Evolutionary conservation across 2,329 filamentous ascomycete genomes (phyloP).

Genomic region (Plenodomus tracheiphilus): DNA sequence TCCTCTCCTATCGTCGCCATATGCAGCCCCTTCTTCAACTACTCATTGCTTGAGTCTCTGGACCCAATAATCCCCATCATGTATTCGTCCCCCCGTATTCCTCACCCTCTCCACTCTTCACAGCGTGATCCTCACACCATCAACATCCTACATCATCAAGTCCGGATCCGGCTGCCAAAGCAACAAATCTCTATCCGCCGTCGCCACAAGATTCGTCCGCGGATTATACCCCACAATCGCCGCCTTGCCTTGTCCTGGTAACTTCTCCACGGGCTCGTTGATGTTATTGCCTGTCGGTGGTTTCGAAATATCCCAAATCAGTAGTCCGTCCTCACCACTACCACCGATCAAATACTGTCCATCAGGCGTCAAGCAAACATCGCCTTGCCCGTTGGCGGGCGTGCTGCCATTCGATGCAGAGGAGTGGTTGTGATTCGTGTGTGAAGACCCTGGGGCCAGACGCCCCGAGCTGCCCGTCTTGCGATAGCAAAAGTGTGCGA

Average conservation of each 20-base stretch:
- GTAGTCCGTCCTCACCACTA: conserved; percentile 68
- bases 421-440: conserved; percentile 56
- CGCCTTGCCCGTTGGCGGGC: conserved; percentile 60
- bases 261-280: conserved; percentile 64
- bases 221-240: conserved; percentile 87
- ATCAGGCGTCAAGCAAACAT: conserved; percentile 88
- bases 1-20: no score
- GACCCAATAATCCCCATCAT: no score
- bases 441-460: conserved; percentile 47
- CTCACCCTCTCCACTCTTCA: neutral
- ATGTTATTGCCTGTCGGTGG: conserved; percentile 58
- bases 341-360: conserved; percentile 87
- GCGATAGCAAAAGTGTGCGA: conserved; percentile 72
- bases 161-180: conserved; percentile 55
- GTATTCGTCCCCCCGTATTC: no score
- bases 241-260: conserved; percentile 65
- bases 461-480: conserved; percentile 52
- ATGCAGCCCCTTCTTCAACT: no score
- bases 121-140: neutral
- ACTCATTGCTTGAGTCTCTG: no score
- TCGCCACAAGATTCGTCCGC: conserved; percentile 87
- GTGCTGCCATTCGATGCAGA: conserved; percentile 47
- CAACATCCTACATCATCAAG: conserved; percentile 36
- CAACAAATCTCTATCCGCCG: conserved; percentile 76
- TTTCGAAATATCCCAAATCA: conserved; percentile 80